phyloP scores from a whole-genome alignment of 1,139 yeast species.

The Wickerhamomyces sp. region DNA sequence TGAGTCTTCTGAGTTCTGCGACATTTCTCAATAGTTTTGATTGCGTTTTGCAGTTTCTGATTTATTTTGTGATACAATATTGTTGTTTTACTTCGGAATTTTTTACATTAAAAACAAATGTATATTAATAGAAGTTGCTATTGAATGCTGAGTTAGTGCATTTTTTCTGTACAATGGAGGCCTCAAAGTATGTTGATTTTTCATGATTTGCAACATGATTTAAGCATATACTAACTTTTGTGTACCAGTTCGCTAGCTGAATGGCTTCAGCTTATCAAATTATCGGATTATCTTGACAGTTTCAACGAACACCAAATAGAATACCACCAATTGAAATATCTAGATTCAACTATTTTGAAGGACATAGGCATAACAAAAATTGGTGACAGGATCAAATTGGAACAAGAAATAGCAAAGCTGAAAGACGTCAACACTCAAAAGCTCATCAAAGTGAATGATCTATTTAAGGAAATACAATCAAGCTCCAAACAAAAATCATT shows the following conservation, averaged over 20 bases:
- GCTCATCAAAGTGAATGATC: conserved; percentile 32
- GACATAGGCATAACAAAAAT: conserved; percentile 74
- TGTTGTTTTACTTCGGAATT: not conserved
- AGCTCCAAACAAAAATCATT: conserved; percentile 3
- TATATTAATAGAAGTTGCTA: not conserved
- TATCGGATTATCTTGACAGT: not conserved
- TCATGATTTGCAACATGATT: not conserved
- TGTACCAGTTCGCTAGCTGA: not conserved
- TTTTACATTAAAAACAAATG: not conserved
- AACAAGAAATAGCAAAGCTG: conserved; percentile 46
- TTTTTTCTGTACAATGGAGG: not conserved
- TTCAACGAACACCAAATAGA: conserved; percentile 29
- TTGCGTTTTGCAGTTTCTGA: not conserved
- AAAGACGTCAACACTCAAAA: conserved; percentile 23
- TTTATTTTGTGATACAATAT: not conserved
- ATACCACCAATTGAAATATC: conserved; percentile 33
- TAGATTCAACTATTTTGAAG: conserved; percentile 64
- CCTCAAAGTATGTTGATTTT: not conserved
- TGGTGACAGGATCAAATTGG: conserved; percentile 76
- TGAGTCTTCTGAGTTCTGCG: not conserved
- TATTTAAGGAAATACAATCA: conserved; percentile 28
- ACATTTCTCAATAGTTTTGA: not conserved
- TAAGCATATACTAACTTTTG: not conserved
- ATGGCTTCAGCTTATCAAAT: not conserved
- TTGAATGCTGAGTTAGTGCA: too few species aligned